phyloP scores from a whole-genome alignment of 1,284 basidiomycete species.

The Peniophora sp. region DNA sequence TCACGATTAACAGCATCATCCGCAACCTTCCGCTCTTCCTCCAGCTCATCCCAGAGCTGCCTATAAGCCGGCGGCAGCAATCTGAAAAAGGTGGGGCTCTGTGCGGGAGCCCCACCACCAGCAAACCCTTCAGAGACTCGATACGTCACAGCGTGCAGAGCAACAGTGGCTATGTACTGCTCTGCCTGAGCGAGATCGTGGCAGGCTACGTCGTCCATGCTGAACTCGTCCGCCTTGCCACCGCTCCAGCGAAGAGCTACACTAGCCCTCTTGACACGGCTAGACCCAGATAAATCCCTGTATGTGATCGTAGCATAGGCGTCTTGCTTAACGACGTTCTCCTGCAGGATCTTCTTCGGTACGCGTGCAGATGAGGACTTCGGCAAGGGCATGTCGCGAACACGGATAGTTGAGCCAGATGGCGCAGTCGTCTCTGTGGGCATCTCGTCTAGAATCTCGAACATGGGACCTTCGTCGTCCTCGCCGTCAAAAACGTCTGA shows the following conservation, averaged over 20 bases:
- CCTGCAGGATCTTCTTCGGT: conserved; percentile 63
- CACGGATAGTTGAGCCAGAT: conserved; percentile 46
- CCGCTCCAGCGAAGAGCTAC: conserved; percentile 71
- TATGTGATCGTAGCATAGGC: conserved; percentile 73
- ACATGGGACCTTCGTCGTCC: conserved; percentile 57
- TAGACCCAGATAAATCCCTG: conserved; percentile 51
- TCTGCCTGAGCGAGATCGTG: conserved; percentile 75
- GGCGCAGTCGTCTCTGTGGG: conserved; percentile 42
- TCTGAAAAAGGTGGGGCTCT: conserved; percentile 55
- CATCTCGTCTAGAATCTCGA: conserved; percentile 73
- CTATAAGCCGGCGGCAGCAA: conserved; percentile 78
- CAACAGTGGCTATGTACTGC: conserved; percentile 85
- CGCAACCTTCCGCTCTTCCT: conserved; percentile 50
- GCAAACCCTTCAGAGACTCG: conserved; percentile 54
- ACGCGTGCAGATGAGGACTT: conserved; percentile 76
- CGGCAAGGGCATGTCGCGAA: conserved; percentile 75
- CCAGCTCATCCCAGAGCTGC: conserved; percentile 92
- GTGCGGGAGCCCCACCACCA: conserved; percentile 31
- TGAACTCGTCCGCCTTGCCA: conserved; percentile 59
- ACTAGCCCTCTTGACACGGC: conserved; percentile 65
- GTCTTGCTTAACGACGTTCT: conserved; percentile 61
- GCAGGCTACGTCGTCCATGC: conserved; percentile 85
- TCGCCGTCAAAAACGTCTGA: conserved; percentile 43
- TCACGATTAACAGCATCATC: conserved; percentile 63
- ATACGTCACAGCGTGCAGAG: conserved; percentile 71